Conservation (phyloP, 2,329 filamentous ascomycete species). For the Colletotrichum godetiae region DNA sequence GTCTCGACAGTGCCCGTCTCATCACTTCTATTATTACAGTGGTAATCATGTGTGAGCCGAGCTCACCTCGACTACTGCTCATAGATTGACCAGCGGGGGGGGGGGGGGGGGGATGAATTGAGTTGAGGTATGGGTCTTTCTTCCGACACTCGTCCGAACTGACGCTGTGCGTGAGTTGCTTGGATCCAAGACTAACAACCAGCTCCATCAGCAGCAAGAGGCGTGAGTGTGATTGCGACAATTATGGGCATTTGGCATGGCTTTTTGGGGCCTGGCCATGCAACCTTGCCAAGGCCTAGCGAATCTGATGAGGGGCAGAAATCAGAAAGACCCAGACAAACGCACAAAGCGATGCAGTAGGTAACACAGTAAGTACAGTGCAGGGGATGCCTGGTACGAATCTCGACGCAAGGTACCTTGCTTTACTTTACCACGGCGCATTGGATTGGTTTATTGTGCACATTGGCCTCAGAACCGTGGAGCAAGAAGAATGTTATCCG, state of each 20-base stretch:
- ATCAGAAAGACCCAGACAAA: conserved; percentile 24
- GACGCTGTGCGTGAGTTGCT: background rate
- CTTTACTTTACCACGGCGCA: conserved; percentile 9
- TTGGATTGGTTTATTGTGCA: background rate
- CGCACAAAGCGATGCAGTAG: conserved; percentile 3
- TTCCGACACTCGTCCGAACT: conserved; percentile 12
- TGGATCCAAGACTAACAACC: background rate
- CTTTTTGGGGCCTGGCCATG: conserved; percentile 17
- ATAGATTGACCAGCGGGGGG: background rate
- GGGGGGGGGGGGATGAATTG: background rate
- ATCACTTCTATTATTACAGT: background rate
- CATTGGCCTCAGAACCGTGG: background rate
- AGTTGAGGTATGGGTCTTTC: background rate
- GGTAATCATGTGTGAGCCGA: background rate
- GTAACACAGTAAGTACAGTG: no score
- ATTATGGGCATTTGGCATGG: background rate
- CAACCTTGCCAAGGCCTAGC: conserved; percentile 10
- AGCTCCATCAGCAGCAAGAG: background rate
- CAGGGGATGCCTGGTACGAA: conserved; percentile 25
- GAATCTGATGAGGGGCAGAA: conserved; percentile 10
- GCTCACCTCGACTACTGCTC: background rate
- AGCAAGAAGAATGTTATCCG: background rate
- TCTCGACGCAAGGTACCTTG: conserved; percentile 16
- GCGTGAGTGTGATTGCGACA: background rate
- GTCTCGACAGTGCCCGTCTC: background rate